A percentile compares a stretch with the other conserved stretches of the same genome.
Conservation (phyloP, 1,139 yeast genomes). For the Taphrina flavorubra region DNA sequence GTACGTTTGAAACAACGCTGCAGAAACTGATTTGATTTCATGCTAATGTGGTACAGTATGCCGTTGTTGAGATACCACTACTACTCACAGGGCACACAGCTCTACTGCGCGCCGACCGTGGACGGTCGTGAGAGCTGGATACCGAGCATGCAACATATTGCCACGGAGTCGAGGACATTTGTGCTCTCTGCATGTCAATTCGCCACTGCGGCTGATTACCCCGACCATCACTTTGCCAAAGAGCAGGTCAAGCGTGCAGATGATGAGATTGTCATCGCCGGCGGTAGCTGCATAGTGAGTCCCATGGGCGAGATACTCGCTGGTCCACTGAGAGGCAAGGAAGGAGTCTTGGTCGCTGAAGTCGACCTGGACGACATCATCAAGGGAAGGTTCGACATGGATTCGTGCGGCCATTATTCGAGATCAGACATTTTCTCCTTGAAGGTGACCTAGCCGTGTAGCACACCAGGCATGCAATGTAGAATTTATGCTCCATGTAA, state of each 20-base stretch:
- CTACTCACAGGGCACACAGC: conserved; percentile 13
- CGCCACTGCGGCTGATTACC: conserved; percentile 12
- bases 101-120: conserved; percentile 32
- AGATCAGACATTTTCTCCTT: conserved; percentile 27
- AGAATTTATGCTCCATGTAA: no score
- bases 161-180: conserved; percentile 26
- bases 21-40: neutral
- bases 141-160: conserved; percentile 32
- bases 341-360: conserved; percentile 25
- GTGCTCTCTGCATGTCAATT: conserved; percentile 25
- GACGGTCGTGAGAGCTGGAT: conserved; percentile 31
- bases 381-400: conserved; percentile 24
- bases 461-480: neutral
- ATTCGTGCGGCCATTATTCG: conserved; percentile 28
- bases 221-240: conserved; percentile 16
- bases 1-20: neutral
- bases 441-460: conserved; percentile 6
- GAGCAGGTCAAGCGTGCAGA: conserved; percentile 6
- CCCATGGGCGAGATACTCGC: conserved; percentile 32
- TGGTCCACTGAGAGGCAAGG: conserved; percentile 20
- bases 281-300: conserved; percentile 31
- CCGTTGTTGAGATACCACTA: conserved; percentile 18
- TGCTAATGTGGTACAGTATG: neutral
- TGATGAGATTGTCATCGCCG: conserved; percentile 18
- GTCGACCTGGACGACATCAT: conserved; percentile 27